A percentile compares a stretch with the other conserved stretches of the same genome.
Conservation (phyloP, 495 filamentous ascomycete species). For the Penicillium pancosmium region DNA sequence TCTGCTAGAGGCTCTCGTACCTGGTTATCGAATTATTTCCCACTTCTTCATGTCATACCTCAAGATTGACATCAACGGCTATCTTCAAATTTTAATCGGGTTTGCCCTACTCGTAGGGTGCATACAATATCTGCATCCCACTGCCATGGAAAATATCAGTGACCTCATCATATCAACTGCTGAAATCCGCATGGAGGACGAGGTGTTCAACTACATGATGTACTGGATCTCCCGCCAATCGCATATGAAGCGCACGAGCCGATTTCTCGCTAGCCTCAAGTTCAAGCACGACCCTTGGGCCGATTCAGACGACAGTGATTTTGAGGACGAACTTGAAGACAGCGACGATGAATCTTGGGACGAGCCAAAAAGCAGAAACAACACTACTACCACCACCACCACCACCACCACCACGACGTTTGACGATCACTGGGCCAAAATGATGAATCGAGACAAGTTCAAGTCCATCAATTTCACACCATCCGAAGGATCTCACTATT, state of each 20-base stretch:
- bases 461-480: slow-evolving; percentile 65
- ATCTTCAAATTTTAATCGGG: slow-evolving; percentile 62
- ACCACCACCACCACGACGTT: slow-evolving; percentile 21
- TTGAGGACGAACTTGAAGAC: slow-evolving; percentile 27
- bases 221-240: slow-evolving; percentile 62
- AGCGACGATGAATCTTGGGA: not conserved
- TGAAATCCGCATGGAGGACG: slow-evolving; percentile 64
- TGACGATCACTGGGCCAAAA: slow-evolving; percentile 49
- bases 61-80: slow-evolving; percentile 67
- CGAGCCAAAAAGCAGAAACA: slow-evolving; percentile 20
- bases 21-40: not conserved
- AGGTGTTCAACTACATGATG: slow-evolving; percentile 69
- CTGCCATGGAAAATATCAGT: slow-evolving; percentile 34
- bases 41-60: slow-evolving; percentile 5
- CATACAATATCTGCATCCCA: slow-evolving; percentile 14
- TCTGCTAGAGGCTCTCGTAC: not conserved
- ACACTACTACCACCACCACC: slow-evolving; percentile 3
- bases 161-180: slow-evolving; percentile 52
- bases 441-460: slow-evolving; percentile 47
- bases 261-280: slow-evolving; percentile 64
- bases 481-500: slow-evolving; percentile 62
- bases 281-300: slow-evolving; percentile 45
- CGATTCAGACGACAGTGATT: slow-evolving; percentile 40
- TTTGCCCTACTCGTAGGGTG: slow-evolving; percentile 49
- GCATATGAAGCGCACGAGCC: slow-evolving; percentile 55